Evolutionary conservation across 1,139 yeast species (phyloP).

Genomic region (Eremothecium sinecaudum): DNA sequence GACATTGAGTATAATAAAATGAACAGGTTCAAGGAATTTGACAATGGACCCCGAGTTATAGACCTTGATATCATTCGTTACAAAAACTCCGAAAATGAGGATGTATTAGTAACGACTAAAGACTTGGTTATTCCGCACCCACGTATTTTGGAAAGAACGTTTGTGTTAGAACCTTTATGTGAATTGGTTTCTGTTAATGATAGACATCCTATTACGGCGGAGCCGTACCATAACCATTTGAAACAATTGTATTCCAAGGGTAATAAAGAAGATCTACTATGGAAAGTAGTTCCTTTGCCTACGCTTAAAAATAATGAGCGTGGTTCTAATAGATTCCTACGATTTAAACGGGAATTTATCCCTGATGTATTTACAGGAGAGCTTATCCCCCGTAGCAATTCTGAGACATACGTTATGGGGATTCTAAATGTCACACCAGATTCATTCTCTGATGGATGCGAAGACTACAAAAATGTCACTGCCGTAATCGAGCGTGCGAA

Average conservation of each 20-base stretch:
- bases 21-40: constrained; percentile 64
- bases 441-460: constrained; percentile 89
- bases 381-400: constrained; percentile 19
- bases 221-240: constrained; percentile 61
- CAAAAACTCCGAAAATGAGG: constrained; percentile 21
- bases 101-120: constrained; percentile 37
- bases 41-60: constrained; percentile 85
- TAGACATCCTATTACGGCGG: constrained; percentile 77
- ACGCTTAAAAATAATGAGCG: not conserved
- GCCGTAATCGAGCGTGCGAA: constrained; percentile 36
- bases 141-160: constrained; percentile 78
- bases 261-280: constrained; percentile 21
- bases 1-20: constrained; percentile 66
- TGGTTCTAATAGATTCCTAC: constrained; percentile 13
- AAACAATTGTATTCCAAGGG: constrained; percentile 41
- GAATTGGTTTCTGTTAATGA: constrained; percentile 60
- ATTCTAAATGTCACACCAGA: constrained; percentile 87
- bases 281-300: constrained; percentile 24
- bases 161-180: constrained; percentile 81
- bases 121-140: constrained; percentile 75
- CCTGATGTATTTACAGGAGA: constrained; percentile 10
- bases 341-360: constrained; percentile 15
- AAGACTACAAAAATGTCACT: constrained; percentile 31
- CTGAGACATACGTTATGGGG: constrained; percentile 56
- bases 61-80: constrained; percentile 81